Evolutionary conservation across 2,329 filamentous ascomycete genomes (phyloP), one percentile per base, ranked within the genome.

Genomic region (Zopfia rhizophila): DNA sequence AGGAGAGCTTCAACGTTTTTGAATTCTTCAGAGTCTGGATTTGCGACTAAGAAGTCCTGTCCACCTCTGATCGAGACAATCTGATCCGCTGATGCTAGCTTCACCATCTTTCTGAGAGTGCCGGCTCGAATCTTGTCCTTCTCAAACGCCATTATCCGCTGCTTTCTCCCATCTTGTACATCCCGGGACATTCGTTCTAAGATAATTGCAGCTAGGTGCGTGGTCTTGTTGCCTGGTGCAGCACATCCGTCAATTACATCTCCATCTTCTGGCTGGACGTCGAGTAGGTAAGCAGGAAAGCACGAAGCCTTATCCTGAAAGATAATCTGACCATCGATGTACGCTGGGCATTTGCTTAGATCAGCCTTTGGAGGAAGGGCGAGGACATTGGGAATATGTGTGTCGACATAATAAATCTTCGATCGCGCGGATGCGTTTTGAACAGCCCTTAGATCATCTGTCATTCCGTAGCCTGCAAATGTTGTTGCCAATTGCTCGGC

Each of bases 271-370:
- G 83, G 75, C 0, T 75, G 75, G 0, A 88, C 85, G 38, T 96
- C 80, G 0, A 99, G 77, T 3, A 99, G 78, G 66, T 94, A 94
- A 1, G 93, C 94, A 0, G 94, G 94, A 63, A 99, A 97, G 66
- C 94, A 99, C 1, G 92, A 97, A 0, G 94, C 93, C 72, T 97
- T 97, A 65, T 97, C 94, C 69, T 99, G 94, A 17, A 97, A 77
- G 48, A 97, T 96, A 40, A 97, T 83, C 33, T 85, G 82, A 1
- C 93, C 93, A 1, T 81, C 77, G 11, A 76, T 81, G 70, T 97
- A 97, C 0, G 91, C 88, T 11, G 81, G 73, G 6, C 84, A 87
- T 51, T 86, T 88, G 14, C 85, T 87, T 30, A 97, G 77, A 62
- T 96, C 89, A 25, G 82, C 78, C 2, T 82, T 80, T 1, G 88